A percentile compares a stretch with the other conserved stretches of the same genome.
Conservation (phyloP, 805 yeast species). For the Cyberlindnera petersonii region DNA sequence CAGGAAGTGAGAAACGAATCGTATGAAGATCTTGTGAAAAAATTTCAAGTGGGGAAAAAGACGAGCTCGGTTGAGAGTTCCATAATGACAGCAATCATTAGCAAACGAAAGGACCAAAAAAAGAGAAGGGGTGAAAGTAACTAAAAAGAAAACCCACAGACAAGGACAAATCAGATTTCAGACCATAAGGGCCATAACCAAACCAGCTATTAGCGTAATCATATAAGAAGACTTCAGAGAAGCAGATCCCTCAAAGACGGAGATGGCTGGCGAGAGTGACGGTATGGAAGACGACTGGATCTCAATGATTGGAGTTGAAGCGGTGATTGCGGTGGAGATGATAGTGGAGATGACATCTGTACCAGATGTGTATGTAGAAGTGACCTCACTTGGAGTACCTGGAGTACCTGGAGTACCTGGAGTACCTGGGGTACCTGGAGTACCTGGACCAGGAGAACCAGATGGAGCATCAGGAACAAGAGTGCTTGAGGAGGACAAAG, state of each 20-base stretch:
- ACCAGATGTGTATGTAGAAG: background rate
- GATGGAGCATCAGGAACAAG: background rate
- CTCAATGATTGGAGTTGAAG: background rate
- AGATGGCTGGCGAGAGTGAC: background rate
- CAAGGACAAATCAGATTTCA: no score
- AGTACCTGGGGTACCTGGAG: no score
- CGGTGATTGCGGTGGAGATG: background rate
- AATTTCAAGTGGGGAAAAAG: no score
- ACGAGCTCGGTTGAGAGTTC: no score
- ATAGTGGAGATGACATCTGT: background rate
- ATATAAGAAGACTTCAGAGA: background rate
- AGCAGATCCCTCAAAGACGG: background rate
- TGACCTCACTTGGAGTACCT: no score
- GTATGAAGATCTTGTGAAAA: no score
- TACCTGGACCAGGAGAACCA: background rate
- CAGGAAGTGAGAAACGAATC: no score
- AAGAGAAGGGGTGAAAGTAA: background rate
- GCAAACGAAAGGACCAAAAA: background rate
- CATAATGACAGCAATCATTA: no score
- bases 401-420: no score
- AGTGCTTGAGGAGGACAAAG: no score
- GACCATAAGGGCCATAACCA: background rate
- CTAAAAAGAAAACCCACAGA: background rate
- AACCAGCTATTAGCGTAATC: background rate
- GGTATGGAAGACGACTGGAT: background rate